Conservation (phyloP, 1,284 basidiomycete species). For the Fomitopsis palustris region DNA sequence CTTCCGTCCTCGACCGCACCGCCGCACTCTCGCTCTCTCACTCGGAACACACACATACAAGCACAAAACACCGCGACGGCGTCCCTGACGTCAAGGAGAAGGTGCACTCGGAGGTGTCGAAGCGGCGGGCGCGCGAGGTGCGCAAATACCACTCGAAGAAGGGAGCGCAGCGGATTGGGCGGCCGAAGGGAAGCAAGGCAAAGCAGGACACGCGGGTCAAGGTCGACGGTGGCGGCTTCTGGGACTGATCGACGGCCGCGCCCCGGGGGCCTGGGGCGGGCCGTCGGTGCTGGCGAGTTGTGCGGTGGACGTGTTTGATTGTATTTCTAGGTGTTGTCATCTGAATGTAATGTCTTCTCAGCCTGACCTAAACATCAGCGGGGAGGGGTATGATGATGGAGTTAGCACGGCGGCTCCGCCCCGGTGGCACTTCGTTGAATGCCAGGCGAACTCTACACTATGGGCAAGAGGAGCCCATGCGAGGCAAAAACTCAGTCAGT, state of each 20-base stretch:
- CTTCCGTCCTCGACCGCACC: conserved; percentile 19
- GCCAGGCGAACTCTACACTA: too few relatives aligned
- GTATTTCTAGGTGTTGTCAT: too few relatives aligned
- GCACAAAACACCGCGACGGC: background rate
- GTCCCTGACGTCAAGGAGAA: conserved; percentile 43
- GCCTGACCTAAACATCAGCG: too few relatives aligned
- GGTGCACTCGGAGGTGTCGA: conserved; percentile 63
- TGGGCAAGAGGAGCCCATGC: too few relatives aligned
- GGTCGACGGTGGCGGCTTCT: conserved; percentile 42
- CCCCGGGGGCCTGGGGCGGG: too few relatives aligned
- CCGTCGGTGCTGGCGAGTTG: too few relatives aligned
- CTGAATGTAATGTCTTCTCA: too few relatives aligned
- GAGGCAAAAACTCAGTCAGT: too few relatives aligned
- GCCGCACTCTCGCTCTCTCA: conserved; percentile 18
- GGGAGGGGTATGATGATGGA: too few relatives aligned
- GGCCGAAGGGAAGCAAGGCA: conserved; percentile 80
- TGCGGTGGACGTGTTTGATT: too few relatives aligned
- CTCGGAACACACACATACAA: conserved; percentile 1
- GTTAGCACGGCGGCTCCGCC: too few relatives aligned
- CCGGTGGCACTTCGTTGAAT: too few relatives aligned
- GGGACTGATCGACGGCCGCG: background rate
- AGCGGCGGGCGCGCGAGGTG: conserved; percentile 59
- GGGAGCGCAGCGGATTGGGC: conserved; percentile 48
- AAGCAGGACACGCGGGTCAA: conserved; percentile 73
- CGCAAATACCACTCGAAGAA: conserved; percentile 75